These are phyloP conservation scores for Orbilia oligospora DNA, from an alignment of 2,329 filamentous ascomycete genomes.

Conservation along the genomic window DNA sequence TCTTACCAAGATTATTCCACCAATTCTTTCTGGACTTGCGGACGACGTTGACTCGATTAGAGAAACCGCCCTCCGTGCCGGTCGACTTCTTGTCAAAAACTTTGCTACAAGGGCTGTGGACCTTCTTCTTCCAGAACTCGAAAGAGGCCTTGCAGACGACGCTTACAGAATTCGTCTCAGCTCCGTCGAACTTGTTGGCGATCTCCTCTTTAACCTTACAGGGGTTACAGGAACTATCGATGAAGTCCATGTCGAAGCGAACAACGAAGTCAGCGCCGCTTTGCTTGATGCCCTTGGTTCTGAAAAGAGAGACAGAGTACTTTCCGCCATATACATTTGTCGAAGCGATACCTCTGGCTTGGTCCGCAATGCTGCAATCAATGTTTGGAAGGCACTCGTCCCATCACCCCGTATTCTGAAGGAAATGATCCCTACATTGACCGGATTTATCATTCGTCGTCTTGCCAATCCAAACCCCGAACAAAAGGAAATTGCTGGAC, in stretches of 20 bases:
- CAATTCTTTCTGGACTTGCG: constrained; percentile 92
- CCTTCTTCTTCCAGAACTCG: constrained; percentile 90
- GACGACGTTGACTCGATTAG: constrained; percentile 97
- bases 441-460: constrained; percentile 92
- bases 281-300: constrained; percentile 93
- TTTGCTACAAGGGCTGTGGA: constrained; percentile 96
- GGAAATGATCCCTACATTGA: constrained; percentile 93
- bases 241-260: constrained; percentile 73
- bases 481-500: constrained; percentile 98
- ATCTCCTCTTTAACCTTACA: constrained; percentile 96
- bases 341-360: constrained; percentile 94
- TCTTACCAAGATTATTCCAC: constrained; percentile 92
- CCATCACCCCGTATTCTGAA: constrained; percentile 92
- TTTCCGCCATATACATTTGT: constrained; percentile 97
- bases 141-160: constrained; percentile 96
- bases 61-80: constrained; percentile 94
- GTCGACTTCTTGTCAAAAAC: constrained; percentile 96
- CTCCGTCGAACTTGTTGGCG: constrained; percentile 96
- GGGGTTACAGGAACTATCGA: constrained; percentile 90
- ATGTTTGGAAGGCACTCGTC: constrained; percentile 97
- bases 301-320: constrained; percentile 95
- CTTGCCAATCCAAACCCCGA: constrained; percentile 97
- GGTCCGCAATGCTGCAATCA: constrained; percentile 89
- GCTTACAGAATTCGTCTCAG: constrained; percentile 98
- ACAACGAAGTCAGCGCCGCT: constrained; percentile 89